phyloP scores from a whole-genome alignment of 208 protist species.

The Wallacemonas sp. region DNA sequence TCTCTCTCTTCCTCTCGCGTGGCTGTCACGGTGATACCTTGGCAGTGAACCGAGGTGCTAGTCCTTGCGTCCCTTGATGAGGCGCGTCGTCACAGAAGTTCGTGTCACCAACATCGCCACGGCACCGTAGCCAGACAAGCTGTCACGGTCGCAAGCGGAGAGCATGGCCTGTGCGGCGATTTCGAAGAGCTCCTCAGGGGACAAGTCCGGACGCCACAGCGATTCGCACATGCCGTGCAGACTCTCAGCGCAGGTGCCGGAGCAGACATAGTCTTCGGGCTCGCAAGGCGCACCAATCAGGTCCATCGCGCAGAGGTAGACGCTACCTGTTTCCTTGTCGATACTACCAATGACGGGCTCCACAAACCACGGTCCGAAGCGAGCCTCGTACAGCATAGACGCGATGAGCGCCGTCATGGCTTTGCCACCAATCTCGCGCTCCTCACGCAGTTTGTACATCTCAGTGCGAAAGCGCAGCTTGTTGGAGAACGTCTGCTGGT shows the following conservation, averaged over 20 bases:
- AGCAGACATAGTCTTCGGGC: conserved; percentile 97
- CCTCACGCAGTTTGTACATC: conserved; percentile 91
- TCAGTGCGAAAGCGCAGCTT: conserved; percentile 89
- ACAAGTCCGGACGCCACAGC: conserved; percentile 94
- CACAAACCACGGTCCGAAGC: conserved; percentile 98
- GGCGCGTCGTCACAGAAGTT: conserved; percentile 78
- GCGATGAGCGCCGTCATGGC: conserved; percentile 76
- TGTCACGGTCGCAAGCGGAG: conserved; percentile 96
- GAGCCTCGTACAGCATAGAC: conserved; percentile 91
- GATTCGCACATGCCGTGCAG: conserved; percentile 99
- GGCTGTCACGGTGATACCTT: too few species aligned
- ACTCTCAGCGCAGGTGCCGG: conserved; percentile 95
- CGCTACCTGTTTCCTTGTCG: conserved; percentile 91
- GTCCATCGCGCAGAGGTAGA: conserved; percentile 96
- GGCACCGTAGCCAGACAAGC: conserved; percentile 96
- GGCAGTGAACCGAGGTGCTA: too few species aligned
- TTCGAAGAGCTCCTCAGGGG: conserved; percentile 97
- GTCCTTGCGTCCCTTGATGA: conserved; percentile 91
- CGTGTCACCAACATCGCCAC: conserved; percentile 92
- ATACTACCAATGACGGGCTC: conserved; percentile 98
- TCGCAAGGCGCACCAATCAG: conserved; percentile 95
- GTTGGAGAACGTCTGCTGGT: conserved; percentile 96
- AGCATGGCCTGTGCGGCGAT: conserved; percentile 94
- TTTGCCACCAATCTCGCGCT: conserved; percentile 90
- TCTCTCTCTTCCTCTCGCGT: not conserved